Evolutionary conservation across 495 filamentous ascomycete genomes (phyloP), one percentile per base, ranked within the genome.

Genomic region (Aspergillus ellipticus): DNA sequence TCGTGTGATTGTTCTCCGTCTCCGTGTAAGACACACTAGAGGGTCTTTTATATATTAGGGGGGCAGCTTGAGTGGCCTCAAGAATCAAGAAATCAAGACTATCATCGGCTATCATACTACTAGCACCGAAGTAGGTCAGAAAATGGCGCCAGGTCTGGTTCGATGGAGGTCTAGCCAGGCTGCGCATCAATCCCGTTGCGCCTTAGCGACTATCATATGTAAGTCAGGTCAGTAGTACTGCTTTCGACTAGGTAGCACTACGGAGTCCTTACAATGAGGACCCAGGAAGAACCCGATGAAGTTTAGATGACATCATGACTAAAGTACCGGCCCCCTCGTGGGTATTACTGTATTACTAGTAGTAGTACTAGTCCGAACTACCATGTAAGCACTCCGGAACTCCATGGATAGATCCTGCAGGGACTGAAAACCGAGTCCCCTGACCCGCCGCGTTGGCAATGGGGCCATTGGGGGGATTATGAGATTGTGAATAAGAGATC

Each of bases 281-380:
- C 39, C 39, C n/a, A 4, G 39, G n/a, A 16, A n/a, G 4, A n/a
- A 10, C 3, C n/a, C 5, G 42, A 19, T 20, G 21, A 45, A 45
- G 42, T 16, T 4, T 19, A 24, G 1, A 45, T 52, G 49, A 51
- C 55, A 53, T 58, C 55, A 58, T 53, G 37, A 51, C 42, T 28
- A 16, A 7, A 13, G 2, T 10, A 2, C 5, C 10, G 2, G 17
- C 9, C 21, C 21, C 9, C 17, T n/a, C n/a, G n/a, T n/a, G n/a
- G 17, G 6, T 19, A 21, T 43, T 6, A 20, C 5, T 13, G 1
- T 13, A 39, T 39, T 8, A 39, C 16, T 16, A 9, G 13, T 45
- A 1, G 16, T 29, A 21, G 1, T 21, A 16, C 20, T 21, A 45
- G 39, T 17, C 31, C 13, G n/a, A n/a, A n/a, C n/a, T n/a, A n/a